phyloP scores from a whole-genome alignment of 2,329 filamentous ascomycete species.

The Pseudogymnoascus sp. region DNA sequence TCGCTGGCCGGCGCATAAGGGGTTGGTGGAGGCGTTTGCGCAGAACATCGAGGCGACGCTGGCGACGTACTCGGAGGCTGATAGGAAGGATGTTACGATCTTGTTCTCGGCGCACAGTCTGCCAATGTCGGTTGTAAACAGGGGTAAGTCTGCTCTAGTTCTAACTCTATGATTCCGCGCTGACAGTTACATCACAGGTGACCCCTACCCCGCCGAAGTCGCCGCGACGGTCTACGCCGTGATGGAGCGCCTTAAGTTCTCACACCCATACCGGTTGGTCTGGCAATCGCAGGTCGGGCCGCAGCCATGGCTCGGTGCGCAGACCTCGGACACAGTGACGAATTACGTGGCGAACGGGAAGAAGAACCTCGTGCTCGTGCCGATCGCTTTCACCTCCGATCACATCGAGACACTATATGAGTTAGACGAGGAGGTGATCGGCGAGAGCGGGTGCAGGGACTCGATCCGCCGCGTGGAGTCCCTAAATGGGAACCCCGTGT shows the following conservation, averaged over 20 bases:
- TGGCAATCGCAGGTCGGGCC: conserved; percentile 99
- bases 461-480: conserved; percentile 85
- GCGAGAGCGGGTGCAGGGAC: conserved; percentile 68
- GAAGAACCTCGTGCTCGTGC: conserved; percentile 82
- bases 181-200: conserved; percentile 45
- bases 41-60: conserved; percentile 84
- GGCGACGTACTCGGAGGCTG: conserved; percentile 72
- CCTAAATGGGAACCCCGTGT: conserved; percentile 81
- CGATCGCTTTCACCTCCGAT: conserved; percentile 97
- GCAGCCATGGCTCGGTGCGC: conserved; percentile 87
- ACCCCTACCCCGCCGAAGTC: conserved; percentile 92
- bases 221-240: conserved; percentile 93
- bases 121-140: conserved; percentile 95
- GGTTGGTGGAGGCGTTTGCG: conserved; percentile 85
- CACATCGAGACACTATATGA: conserved; percentile 97
- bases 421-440: conserved; percentile 88
- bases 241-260: conserved; percentile 82
- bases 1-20: conserved; percentile 87
- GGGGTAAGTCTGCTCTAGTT: conserved; percentile 44
- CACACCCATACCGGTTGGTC: conserved; percentile 84
- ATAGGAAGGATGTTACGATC: conserved; percentile 70
- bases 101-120: conserved; percentile 93
- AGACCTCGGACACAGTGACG: conserved; percentile 81
- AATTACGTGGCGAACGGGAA: conserved; percentile 85
- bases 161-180: conserved; percentile 10